Evolutionary conservation across 2,329 filamentous ascomycete genomes (phyloP).

Genomic region (Penicillium concentricum): DNA sequence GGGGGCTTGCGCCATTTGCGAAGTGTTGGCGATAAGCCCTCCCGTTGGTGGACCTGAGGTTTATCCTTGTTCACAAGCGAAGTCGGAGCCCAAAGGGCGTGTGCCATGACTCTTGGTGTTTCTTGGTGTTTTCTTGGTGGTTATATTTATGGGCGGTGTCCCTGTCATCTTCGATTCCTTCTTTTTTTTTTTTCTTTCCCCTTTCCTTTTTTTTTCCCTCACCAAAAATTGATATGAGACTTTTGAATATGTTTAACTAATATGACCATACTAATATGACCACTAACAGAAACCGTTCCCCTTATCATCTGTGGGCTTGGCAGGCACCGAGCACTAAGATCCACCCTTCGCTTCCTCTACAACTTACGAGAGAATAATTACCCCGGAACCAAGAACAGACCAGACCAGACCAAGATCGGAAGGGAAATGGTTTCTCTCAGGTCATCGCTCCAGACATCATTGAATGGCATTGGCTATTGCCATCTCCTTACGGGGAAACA

Average conservation of each 20-base stretch:
- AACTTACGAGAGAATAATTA: constrained; percentile 28
- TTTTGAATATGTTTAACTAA: too few relatives aligned
- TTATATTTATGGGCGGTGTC: not conserved
- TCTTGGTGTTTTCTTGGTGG: constrained; percentile 3
- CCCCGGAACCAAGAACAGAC: constrained; percentile 14
- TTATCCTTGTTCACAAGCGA: not conserved
- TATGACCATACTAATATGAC: constrained; percentile 1
- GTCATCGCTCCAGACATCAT: not conserved
- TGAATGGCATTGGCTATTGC: constrained; percentile 3
- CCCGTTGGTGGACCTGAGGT: constrained; percentile 2
- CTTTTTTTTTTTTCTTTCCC: not conserved
- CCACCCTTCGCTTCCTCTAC: constrained; percentile 13
- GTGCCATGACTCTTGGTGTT: constrained; percentile 2
- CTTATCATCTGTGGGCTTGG: constrained; percentile 17
- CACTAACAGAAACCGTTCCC: constrained; percentile 5
- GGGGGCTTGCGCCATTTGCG: not conserved
- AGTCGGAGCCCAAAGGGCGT: constrained; percentile 7
- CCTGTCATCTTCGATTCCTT: not conserved
- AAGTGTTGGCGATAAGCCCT: not conserved
- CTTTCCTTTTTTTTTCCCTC: not conserved
- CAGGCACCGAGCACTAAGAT: constrained; percentile 11
- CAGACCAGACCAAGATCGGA: not conserved
- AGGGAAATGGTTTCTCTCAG: not conserved
- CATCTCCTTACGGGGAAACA: not conserved
- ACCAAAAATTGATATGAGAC: not conserved